A percentile compares a stretch with the other conserved stretches of the same genome.
phyloP scores from a whole-genome alignment of 164 flowering plant genomes.

The Vitis amurensis region DNA sequence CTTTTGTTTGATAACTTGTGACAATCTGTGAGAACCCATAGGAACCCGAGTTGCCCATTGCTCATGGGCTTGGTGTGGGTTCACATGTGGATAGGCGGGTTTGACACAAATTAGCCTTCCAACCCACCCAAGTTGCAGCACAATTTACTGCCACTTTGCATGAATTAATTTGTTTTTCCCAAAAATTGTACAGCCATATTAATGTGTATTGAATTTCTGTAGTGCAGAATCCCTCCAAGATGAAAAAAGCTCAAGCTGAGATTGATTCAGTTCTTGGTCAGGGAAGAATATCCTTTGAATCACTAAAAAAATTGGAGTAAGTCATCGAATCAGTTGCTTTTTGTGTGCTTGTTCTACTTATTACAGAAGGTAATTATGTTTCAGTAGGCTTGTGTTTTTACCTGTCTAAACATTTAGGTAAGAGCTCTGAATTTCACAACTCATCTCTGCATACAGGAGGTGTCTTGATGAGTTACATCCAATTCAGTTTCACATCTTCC shows the following conservation, averaged over 20 bases:
- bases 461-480: too few relatives aligned
- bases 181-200: neutral
- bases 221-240: slow-evolving; percentile 81
- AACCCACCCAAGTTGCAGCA: too few relatives aligned
- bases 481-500: too few relatives aligned
- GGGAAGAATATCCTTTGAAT: slow-evolving; percentile 55
- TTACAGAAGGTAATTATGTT: neutral
- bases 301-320: slow-evolving; percentile 74
- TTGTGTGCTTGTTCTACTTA: neutral
- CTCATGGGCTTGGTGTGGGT: too few relatives aligned
- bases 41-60: too few relatives aligned
- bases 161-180: neutral
- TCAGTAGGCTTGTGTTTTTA: neutral
- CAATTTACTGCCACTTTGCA: neutral
- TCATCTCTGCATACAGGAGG: too few relatives aligned
- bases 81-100: too few relatives aligned
- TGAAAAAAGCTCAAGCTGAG: slow-evolving; percentile 91
- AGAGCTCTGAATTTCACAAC: neutral
- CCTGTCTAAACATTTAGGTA: neutral
- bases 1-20: too few relatives aligned
- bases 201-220: slow-evolving; percentile 9
- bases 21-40: too few relatives aligned
- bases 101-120: too few relatives aligned
- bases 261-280: slow-evolving; percentile 80
- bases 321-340: slow-evolving; percentile 20